Evolutionary conservation across 371 early-diverging fungal species (phyloP).

Genomic region (Apophysomyces sp.): DNA sequence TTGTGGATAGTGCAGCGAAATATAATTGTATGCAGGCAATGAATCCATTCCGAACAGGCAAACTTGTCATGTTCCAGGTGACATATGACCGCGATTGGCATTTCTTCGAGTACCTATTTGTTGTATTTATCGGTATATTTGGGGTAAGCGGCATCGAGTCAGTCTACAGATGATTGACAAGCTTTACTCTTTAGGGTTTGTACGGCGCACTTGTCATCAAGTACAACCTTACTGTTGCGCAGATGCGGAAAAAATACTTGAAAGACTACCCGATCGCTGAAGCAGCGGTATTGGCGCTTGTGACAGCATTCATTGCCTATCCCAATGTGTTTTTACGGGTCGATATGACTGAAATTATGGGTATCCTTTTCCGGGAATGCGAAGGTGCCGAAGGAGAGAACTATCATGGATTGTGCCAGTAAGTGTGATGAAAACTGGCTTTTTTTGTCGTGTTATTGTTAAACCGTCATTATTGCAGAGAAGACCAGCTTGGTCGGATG

Average conservation of each 20-base stretch:
- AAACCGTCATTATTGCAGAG: conserved; percentile 11
- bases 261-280: conserved; percentile 71
- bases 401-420: conserved; percentile 69
- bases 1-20: not conserved
- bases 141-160: conserved; percentile 59
- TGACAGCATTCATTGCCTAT: conserved; percentile 78
- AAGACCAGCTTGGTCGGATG: conserved; percentile 43
- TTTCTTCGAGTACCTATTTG: conserved; percentile 82
- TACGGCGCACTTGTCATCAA: conserved; percentile 88
- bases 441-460: not conserved
- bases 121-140: conserved; percentile 84
- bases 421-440: conserved; percentile 15
- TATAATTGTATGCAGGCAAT: conserved; percentile 49
- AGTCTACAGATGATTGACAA: too few species aligned
- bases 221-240: conserved; percentile 69
- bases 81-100: conserved; percentile 89
- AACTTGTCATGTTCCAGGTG: conserved; percentile 95
- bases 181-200: conserved; percentile 76
- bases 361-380: conserved; percentile 87
- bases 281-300: conserved; percentile 68
- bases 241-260: conserved; percentile 66
- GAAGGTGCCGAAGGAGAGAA: conserved; percentile 51
- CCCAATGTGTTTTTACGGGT: conserved; percentile 78
- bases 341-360: conserved; percentile 87
- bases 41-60: conserved; percentile 93